These are phyloP conservation scores for Dryas octopetala DNA, from an alignment of 306 rosid species.

Conservation along the genomic window DNA sequence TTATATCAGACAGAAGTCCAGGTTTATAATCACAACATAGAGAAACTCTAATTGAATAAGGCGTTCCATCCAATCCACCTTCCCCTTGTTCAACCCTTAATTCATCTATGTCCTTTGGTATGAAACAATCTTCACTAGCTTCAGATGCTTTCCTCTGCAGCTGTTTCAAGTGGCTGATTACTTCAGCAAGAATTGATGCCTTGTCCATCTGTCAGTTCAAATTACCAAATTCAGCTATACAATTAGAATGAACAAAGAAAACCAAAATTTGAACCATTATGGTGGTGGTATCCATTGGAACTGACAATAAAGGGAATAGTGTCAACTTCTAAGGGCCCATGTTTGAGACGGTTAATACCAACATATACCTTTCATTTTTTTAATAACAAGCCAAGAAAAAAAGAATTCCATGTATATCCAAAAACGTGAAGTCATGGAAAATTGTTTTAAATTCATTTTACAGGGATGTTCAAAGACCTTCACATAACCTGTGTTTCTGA, in stretches of 20 bases:
- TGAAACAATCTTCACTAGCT: not conserved
- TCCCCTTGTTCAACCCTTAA: conserved; percentile 62
- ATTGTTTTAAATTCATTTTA: no score
- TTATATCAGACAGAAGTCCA: no score
- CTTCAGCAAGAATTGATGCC: conserved; percentile 70
- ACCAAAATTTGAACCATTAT: no score
- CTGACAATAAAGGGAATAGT: not conserved
- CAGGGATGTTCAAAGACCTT: not conserved
- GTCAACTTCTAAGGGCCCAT: not conserved
- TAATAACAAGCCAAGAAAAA: not conserved
- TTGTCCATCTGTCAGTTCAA: conserved; percentile 63
- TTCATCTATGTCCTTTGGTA: conserved; percentile 64
- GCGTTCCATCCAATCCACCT: conserved; percentile 44
- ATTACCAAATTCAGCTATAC: not conserved
- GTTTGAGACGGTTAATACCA: no score
- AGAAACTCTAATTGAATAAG: conserved; percentile 56
- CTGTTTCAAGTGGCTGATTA: conserved; percentile 55
- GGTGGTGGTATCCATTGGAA: not conserved
- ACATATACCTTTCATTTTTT: no score
- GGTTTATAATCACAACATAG: conserved; percentile 39
- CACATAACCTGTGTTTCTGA: no score
- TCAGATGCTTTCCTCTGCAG: conserved; percentile 35
- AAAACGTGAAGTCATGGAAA: no score
- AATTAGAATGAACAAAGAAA: not conserved
- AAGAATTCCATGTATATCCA: no score